Percentiles rank a stretch among this genome's conserved stretches.
phyloP scores from a whole-genome alignment of 306 rosid genomes.

The Luffa aegyptiaca region DNA sequence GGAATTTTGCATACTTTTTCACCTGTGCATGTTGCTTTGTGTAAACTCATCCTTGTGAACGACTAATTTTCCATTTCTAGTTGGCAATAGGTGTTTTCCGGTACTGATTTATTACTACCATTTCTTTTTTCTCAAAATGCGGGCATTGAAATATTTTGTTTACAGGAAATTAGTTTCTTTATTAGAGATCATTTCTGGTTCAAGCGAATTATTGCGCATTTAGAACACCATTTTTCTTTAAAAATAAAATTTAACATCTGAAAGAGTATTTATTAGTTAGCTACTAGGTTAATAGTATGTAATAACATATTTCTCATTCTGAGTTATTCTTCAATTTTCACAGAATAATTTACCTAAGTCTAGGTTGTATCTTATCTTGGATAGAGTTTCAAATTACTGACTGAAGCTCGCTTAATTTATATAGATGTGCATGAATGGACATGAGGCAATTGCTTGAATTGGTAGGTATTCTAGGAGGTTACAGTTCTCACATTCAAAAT shows the following conservation, averaged over 20 bases:
- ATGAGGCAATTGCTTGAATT: not conserved
- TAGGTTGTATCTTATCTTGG: not conserved
- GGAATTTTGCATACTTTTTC: not conserved
- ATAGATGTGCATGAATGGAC: not conserved
- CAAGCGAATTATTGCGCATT: not conserved
- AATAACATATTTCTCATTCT: not conserved
- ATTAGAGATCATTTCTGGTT: not conserved
- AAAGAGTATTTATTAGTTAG: not conserved
- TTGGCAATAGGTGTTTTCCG: not conserved
- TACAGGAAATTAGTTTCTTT: not conserved
- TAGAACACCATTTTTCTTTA: too few species aligned
- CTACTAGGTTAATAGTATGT: not conserved
- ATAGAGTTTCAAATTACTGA: not conserved
- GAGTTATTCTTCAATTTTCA: not conserved
- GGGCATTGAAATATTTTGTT: not conserved
- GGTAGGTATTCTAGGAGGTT: not conserved
- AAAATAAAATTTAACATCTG: too few species aligned
- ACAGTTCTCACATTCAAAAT: constrained; percentile 1
- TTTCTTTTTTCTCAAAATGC: not conserved
- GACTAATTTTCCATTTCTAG: not conserved
- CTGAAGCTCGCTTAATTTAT: not conserved
- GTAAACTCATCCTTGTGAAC: not conserved
- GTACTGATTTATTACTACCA: not conserved
- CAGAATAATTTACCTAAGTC: not conserved
- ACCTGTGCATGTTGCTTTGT: not conserved